A percentile compares a stretch with the other conserved stretches of the same genome.
phyloP scores from a whole-genome alignment of 1,284 basidiomycete species.

The Cutaneotrichosporon cavernicola region DNA sequence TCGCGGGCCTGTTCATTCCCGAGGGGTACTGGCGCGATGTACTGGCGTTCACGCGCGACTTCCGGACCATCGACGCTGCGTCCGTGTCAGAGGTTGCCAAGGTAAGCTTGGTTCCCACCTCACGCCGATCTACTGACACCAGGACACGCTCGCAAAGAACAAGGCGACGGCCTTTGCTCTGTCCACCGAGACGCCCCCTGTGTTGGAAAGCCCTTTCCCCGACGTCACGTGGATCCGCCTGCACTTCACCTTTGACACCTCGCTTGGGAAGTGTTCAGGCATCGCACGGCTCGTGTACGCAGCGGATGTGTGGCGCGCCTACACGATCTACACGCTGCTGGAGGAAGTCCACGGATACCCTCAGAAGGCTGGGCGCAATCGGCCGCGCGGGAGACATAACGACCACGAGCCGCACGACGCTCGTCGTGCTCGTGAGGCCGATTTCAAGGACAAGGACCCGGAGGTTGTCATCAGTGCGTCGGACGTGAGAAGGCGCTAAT shows the following conservation, averaged over 20 bases:
- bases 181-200: slow-evolving; percentile 47
- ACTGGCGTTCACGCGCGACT: slow-evolving; percentile 41
- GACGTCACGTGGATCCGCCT: slow-evolving; percentile 63
- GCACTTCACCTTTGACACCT: slow-evolving; percentile 63
- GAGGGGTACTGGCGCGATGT: slow-evolving; percentile 27
- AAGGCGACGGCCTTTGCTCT: slow-evolving; percentile 55
- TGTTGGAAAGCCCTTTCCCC: slow-evolving; percentile 56
- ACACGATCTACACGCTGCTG: slow-evolving; percentile 62
- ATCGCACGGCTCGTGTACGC: slow-evolving; percentile 60
- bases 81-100: slow-evolving; percentile 37
- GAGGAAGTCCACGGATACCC: slow-evolving; percentile 61
- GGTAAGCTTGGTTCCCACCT: slow-evolving; percentile 17
- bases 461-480: slow-evolving; percentile 47
- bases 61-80: slow-evolving; percentile 31
- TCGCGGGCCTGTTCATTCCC: slow-evolving; percentile 13
- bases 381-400: slow-evolving; percentile 44
- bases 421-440: slow-evolving; percentile 46
- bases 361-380: slow-evolving; percentile 54
- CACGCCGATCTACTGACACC: neutral
- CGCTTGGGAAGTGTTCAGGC: slow-evolving; percentile 58
- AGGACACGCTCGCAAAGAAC: slow-evolving; percentile 52
- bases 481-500: neutral
- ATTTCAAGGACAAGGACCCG: slow-evolving; percentile 54
- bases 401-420: slow-evolving; percentile 37
- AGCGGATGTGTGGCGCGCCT: slow-evolving; percentile 61